These are phyloP conservation scores for Leishmania martiniquensis DNA, from an alignment of 208 protist species.

Conservation along the genomic window DNA sequence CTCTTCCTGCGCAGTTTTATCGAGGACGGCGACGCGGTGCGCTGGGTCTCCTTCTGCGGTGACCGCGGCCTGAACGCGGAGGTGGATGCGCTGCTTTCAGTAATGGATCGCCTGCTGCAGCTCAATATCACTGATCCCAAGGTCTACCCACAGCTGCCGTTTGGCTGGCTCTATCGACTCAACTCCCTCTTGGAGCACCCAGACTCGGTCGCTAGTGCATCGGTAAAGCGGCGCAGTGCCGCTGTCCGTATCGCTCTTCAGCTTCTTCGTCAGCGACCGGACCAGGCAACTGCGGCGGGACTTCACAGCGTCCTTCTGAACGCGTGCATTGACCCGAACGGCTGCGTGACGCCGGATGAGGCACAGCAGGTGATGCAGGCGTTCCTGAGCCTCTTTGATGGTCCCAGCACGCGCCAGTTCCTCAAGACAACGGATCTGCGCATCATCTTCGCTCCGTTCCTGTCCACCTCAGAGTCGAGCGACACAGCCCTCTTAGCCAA, in stretches of 20 bases:
- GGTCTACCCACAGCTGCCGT: conserved; percentile 64
- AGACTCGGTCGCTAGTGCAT: conserved; percentile 44
- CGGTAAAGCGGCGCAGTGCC: conserved; percentile 59
- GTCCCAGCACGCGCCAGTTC: conserved; percentile 70
- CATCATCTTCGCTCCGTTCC: conserved; percentile 78
- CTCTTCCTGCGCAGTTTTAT: conserved; percentile 49
- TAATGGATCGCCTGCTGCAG: conserved; percentile 62
- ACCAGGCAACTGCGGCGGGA: conserved; percentile 46
- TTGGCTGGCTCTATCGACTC: conserved; percentile 87
- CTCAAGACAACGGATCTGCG: conserved; percentile 70
- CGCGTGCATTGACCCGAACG: conserved; percentile 67
- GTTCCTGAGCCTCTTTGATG: conserved; percentile 72
- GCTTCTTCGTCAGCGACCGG: conserved; percentile 37
- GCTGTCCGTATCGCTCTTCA: conserved; percentile 65
- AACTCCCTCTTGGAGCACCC: conserved; percentile 52
- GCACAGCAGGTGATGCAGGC: conserved; percentile 55
- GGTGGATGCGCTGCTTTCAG: conserved; percentile 60
- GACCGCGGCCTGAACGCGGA: conserved; percentile 78
- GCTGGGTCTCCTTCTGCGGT: conserved; percentile 67
- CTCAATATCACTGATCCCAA: conserved; percentile 48
- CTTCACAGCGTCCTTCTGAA: conserved; percentile 70
- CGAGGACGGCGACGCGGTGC: conserved; percentile 32
- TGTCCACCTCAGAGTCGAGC: conserved; percentile 36
- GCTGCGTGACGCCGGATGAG: conserved; percentile 60
- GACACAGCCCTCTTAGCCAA: conserved; percentile 37